Base-by-base conservation (phyloP, 768 basidiomycete species). In the Tylopilus sp. region DNA sequence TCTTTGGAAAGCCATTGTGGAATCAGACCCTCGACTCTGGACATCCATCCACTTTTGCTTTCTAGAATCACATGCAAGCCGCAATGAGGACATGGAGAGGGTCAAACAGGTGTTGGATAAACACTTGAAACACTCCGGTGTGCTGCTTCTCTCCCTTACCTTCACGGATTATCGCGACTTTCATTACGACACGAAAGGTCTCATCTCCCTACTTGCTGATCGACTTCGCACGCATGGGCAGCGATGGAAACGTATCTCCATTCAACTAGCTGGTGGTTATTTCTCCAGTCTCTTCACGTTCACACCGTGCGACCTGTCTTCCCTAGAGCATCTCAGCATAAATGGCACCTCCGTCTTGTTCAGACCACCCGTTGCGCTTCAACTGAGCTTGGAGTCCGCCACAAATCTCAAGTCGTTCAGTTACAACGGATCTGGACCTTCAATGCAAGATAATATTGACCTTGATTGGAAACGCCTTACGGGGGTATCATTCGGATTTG, bases 1-100 rank as follows among this genome's bases (percentile, higher is more conserved):
- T 3, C 13, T 25, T 25, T 41, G 40, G 40, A 41, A 16, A 25
- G 40, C 24, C 24, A 14, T 26, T 10, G 24, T 11, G 8, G 46
- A 48, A 41, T 56, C 50, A 16, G 28, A 57, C 5, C 56, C 61
- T 3, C 40, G 17, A 17, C 58, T 68, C 5, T 68, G 67, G 67
- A 53, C 56, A 2, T 56, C 58, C 34, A 56, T 68, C 36, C 52
- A 45, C 12, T 10, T 68, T 14, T 45, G 50, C 40, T 48, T 65
- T 21, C 45, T 50, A 21, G 44, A 47, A 0, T 40, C 43, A 3
- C 11, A 13, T 9, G 34, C 13, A 11, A 26, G 24, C 16, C 47
- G 50, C 0, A 29, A 45, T 21, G 22, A 53, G 34, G 56, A 61
- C 28, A 30, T 55, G 6, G 14, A 16, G 14, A 55, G 19, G 17